phyloP scores from a whole-genome alignment of 129 eudicot genomes.

The Escallonia rubra region DNA sequence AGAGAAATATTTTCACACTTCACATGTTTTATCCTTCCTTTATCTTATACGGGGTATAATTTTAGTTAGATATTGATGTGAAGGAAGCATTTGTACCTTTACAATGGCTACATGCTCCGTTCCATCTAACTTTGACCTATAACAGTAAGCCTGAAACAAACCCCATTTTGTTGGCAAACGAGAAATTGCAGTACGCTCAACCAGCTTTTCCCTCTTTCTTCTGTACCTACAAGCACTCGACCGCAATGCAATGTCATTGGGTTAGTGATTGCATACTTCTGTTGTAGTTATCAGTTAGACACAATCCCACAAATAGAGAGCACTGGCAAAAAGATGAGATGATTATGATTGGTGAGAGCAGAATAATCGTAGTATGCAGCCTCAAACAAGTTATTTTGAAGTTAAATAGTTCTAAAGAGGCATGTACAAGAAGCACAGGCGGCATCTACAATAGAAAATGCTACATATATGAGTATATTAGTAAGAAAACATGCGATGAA shows the following conservation, averaged over 20 bases:
- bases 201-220: conserved; percentile 66
- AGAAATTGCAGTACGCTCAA: conserved; percentile 53
- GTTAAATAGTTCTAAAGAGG: too few relatives aligned
- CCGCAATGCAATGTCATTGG: background rate
- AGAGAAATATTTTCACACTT: too few relatives aligned
- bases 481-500: too few relatives aligned
- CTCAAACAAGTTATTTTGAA: background rate
- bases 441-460: background rate
- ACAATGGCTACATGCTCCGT: conserved; percentile 69
- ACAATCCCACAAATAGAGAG: background rate
- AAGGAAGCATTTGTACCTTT: conserved; percentile 33
- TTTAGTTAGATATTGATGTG: too few relatives aligned
- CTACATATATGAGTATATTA: background rate
- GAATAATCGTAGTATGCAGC: too few relatives aligned
- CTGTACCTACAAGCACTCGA: conserved; percentile 35
- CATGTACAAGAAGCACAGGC: background rate
- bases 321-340: background rate
- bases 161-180: conserved; percentile 70
- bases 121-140: conserved; percentile 64
- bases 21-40: too few relatives aligned
- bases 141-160: conserved; percentile 53
- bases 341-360: too few relatives aligned
- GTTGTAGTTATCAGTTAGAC: too few relatives aligned
- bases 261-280: conserved; percentile 35
- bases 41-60: too few relatives aligned